Evolutionary conservation across 2,329 filamentous ascomycete species (phyloP).

Genomic region (Leptographium flavum): DNA sequence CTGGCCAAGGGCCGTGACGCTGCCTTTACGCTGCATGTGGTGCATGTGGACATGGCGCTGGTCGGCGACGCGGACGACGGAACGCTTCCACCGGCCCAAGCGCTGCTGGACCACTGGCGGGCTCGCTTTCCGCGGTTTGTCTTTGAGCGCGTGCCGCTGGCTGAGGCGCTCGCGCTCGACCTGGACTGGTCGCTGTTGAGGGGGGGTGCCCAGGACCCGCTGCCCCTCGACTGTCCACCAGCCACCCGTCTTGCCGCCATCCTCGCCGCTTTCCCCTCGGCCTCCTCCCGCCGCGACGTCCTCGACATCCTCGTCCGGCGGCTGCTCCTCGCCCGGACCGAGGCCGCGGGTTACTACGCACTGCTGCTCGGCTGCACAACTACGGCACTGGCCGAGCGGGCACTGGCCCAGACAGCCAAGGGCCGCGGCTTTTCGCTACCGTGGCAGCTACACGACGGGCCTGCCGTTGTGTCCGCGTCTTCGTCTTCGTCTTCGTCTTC

Average conservation of each 20-base stretch:
- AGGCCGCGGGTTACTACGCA: constrained; percentile 45
- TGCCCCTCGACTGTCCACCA: too few species aligned
- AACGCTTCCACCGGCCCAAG: neutral
- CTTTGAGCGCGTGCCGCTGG: constrained; percentile 50
- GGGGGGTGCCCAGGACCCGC: constrained; percentile 10
- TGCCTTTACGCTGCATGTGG: constrained; percentile 52
- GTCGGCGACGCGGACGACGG: constrained; percentile 10
- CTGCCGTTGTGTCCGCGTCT: constrained; percentile 10
- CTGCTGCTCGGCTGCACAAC: constrained; percentile 79
- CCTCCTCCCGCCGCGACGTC: constrained; percentile 65
- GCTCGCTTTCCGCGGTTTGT: constrained; percentile 50
- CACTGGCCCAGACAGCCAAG: constrained; percentile 78
- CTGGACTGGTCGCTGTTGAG: constrained; percentile 38
- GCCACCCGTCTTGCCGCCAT: constrained; percentile 18
- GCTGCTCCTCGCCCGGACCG: constrained; percentile 53
- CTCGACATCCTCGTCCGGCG: constrained; percentile 55
- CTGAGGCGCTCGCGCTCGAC: constrained; percentile 38
- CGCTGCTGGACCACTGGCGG: constrained; percentile 37
- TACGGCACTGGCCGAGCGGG: constrained; percentile 73
- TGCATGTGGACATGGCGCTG: constrained; percentile 36
- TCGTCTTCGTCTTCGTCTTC: too few species aligned
- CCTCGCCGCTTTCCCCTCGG: constrained; percentile 49
- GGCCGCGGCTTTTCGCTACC: constrained; percentile 75
- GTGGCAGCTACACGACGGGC: constrained; percentile 68
- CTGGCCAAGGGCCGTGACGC: constrained; percentile 46